phyloP scores from a whole-genome alignment of 352 stramenopile genomes.

The Phytophthora sansomeana region DNA sequence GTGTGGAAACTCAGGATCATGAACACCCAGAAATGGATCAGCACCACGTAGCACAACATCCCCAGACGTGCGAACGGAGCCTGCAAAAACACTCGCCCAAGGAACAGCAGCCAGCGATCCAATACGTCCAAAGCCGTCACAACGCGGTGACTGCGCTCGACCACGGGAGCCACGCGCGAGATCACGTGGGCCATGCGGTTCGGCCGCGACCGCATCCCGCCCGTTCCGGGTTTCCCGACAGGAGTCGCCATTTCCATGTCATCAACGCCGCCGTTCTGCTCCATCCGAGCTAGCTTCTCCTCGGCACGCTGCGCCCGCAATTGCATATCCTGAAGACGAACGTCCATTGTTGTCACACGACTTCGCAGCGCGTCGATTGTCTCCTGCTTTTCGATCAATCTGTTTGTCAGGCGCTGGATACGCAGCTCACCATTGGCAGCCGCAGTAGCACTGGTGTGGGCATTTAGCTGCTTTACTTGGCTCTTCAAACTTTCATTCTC shows the following conservation, averaged over 20 bases:
- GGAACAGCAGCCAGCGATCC: slow-evolving; percentile 79
- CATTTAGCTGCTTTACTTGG: slow-evolving; percentile 46
- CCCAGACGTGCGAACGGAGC: slow-evolving; percentile 78
- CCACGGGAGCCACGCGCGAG: slow-evolving; percentile 68
- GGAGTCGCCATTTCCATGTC: slow-evolving; percentile 76
- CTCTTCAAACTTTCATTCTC: slow-evolving; percentile 62
- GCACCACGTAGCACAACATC: slow-evolving; percentile 77
- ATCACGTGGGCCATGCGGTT: slow-evolving; percentile 80
- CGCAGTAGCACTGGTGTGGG: slow-evolving; percentile 25
- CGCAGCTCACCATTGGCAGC: slow-evolving; percentile 56
- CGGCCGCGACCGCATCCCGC: slow-evolving; percentile 43
- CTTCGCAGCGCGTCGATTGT: slow-evolving; percentile 73
- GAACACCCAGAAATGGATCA: slow-evolving; percentile 90
- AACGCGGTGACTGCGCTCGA: slow-evolving; percentile 75
- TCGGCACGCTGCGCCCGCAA: slow-evolving; percentile 54
- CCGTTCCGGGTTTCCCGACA: slow-evolving; percentile 41
- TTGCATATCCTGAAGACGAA: slow-evolving; percentile 69
- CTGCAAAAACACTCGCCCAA: slow-evolving; percentile 81
- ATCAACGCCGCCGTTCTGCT: slow-evolving; percentile 68
- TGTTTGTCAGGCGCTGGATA: slow-evolving; percentile 83
- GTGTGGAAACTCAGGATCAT: slow-evolving; percentile 90
- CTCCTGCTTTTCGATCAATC: slow-evolving; percentile 87
- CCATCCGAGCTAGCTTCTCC: slow-evolving; percentile 66
- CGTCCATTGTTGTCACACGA: slow-evolving; percentile 73
- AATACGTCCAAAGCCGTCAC: slow-evolving; percentile 69